phyloP scores from a whole-genome alignment of 2,329 filamentous ascomycete species.

The Ophiostoma triangulosporum region DNA sequence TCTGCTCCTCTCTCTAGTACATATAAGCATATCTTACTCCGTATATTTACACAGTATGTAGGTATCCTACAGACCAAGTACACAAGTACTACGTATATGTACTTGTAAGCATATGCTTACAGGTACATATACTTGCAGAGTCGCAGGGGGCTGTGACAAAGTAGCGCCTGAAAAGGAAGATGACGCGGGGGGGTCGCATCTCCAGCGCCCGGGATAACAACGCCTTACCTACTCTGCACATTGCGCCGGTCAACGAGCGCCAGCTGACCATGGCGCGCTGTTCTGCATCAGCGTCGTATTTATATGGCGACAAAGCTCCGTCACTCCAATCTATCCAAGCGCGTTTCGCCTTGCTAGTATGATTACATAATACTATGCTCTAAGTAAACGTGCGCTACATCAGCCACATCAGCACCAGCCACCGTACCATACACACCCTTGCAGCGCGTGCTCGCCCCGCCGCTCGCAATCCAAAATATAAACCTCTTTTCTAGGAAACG shows the following conservation, averaged over 20 bases:
- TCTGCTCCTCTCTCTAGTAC: no score
- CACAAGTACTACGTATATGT: no score
- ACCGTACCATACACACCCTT: neutral
- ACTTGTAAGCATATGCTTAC: no score
- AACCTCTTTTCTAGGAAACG: neutral
- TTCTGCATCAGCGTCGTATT: neutral
- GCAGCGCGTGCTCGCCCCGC: neutral
- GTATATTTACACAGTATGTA: no score
- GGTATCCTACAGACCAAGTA: no score
- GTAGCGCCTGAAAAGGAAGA: neutral
- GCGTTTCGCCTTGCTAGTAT: neutral
- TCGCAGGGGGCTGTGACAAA: constrained; percentile 2
- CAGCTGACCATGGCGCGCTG: neutral
- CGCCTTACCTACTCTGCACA: constrained; percentile 11
- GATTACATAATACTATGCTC: neutral
- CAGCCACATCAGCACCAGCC: neutral
- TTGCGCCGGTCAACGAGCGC: constrained; percentile 5
- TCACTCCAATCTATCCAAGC: neutral
- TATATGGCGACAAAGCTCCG: neutral
- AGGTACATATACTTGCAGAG: no score
- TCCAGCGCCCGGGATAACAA: constrained; percentile 2
- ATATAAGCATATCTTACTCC: no score
- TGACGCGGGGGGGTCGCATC: constrained; percentile 6
- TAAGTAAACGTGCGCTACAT: neutral
- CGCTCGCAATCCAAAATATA: neutral